Evolutionary conservation across 75 land plant genomes (phyloP).

Genomic region (Isoetes taiwanensis): DNA sequence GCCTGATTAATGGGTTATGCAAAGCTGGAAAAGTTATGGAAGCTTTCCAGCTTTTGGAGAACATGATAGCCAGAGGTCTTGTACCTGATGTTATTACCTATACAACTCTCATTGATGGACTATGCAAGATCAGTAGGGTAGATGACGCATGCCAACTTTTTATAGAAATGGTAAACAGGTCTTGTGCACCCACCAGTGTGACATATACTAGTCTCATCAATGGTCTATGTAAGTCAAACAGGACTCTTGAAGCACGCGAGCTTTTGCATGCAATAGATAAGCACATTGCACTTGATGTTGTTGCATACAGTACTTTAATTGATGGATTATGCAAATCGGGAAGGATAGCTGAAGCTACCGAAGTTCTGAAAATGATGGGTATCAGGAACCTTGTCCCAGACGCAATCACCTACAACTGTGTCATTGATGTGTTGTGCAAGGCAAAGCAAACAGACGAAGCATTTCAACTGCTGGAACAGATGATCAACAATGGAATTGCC

Average conservation of each 20-base stretch:
- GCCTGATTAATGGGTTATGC: conserved; percentile 32
- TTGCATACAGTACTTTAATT: conserved; percentile 45
- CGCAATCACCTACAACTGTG: conserved; percentile 59
- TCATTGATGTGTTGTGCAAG: conserved; percentile 32
- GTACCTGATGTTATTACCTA: conserved; percentile 39
- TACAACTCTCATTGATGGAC: conserved; percentile 38
- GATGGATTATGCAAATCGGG: conserved; percentile 52
- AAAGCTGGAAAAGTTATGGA: conserved; percentile 31
- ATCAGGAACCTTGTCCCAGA: conserved; percentile 33
- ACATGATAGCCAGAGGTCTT: conserved; percentile 31
- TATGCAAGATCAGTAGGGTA: conserved; percentile 46
- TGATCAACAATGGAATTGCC: conserved; percentile 35
- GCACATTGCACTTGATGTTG: conserved; percentile 33
- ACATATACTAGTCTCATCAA: conserved; percentile 41
- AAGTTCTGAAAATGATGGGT: conserved; percentile 40
- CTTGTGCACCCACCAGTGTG: conserved; percentile 32
- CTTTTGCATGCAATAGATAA: conserved; percentile 47
- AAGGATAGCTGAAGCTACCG: conserved; percentile 27
- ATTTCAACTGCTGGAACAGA: conserved; percentile 48
- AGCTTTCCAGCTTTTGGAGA: conserved; percentile 34
- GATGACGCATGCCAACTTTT: conserved; percentile 29
- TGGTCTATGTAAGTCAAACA: conserved; percentile 30
- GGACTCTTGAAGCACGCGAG: conserved; percentile 31
- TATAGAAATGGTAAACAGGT: conserved; percentile 37
- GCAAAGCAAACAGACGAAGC: conserved; percentile 44